Conservation (phyloP, 176 grass and related monocot genomes). For the Pontederia crassipes region DNA sequence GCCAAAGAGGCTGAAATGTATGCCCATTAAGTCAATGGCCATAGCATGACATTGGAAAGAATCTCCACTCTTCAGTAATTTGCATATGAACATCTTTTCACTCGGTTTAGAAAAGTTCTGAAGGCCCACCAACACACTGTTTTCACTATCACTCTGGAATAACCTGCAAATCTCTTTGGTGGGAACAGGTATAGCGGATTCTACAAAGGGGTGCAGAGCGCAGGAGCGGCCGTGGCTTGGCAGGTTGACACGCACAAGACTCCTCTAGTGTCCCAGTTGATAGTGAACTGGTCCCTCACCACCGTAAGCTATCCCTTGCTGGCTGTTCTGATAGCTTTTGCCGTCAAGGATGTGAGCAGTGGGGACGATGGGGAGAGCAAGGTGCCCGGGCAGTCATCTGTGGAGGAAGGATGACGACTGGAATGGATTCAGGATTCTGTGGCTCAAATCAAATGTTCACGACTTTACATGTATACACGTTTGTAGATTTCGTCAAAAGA, state of each 20-base stretch:
- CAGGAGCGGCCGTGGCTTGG: slow-evolving; percentile 78
- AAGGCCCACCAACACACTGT: too few species aligned
- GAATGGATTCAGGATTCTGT: too few species aligned
- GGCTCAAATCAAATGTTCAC: too few species aligned
- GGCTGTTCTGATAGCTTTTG: slow-evolving; percentile 42
- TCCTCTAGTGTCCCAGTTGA: slow-evolving; percentile 31
- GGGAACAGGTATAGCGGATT: slow-evolving; percentile 65
- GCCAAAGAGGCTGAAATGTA: too few species aligned
- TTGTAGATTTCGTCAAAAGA: too few species aligned
- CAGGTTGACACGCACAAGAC: slow-evolving; percentile 41
- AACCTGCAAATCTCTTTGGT: too few species aligned
- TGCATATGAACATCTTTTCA: too few species aligned
- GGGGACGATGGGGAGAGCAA: slow-evolving; percentile 26
- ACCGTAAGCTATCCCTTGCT: slow-evolving; percentile 84
- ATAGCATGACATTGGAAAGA: too few species aligned
- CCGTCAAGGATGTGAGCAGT: slow-evolving; percentile 50
- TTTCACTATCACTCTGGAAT: not conserved
- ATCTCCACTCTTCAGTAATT: too few species aligned
- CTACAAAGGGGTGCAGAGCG: slow-evolving; percentile 90
- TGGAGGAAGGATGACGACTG: not conserved
- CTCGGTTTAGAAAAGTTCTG: too few species aligned
- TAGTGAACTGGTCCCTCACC: slow-evolving; percentile 65
- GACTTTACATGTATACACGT: too few species aligned
- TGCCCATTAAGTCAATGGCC: too few species aligned
- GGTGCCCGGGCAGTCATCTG: not conserved